Conservation (phyloP, 441 rosid genomes). For the Omphalea diandra region DNA sequence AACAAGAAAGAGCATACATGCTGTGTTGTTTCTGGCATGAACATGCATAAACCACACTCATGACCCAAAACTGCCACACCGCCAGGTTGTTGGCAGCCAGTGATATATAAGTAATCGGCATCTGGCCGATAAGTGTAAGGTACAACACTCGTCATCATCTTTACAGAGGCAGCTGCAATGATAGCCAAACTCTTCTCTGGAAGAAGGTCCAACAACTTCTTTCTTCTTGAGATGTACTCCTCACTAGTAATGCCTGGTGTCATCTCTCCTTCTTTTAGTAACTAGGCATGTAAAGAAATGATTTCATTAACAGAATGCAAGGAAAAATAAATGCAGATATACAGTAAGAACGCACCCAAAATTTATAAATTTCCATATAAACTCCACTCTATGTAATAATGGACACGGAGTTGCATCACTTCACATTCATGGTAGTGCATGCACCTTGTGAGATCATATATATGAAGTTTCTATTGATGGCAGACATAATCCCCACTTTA, state of each 20-base stretch:
- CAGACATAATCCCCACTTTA: too few relatives aligned
- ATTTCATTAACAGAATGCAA: background rate
- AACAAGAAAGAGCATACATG: slow-evolving; percentile 47
- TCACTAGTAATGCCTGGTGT: slow-evolving; percentile 80
- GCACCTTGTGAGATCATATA: background rate
- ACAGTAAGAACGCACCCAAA: background rate
- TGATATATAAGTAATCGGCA: slow-evolving; percentile 78
- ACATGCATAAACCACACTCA: slow-evolving; percentile 90
- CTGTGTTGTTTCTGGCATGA: slow-evolving; percentile 87
- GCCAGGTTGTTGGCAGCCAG: slow-evolving; percentile 98
- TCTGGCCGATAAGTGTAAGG: slow-evolving; percentile 92
- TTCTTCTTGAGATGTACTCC: slow-evolving; percentile 80
- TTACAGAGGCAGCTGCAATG: slow-evolving; percentile 79
- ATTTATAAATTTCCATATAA: background rate
- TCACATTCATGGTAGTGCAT: background rate
- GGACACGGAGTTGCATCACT: background rate
- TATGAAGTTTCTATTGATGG: background rate
- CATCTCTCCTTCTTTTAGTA: slow-evolving; percentile 83
- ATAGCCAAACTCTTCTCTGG: slow-evolving; percentile 79
- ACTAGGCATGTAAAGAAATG: slow-evolving; percentile 37
- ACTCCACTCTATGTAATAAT: too few relatives aligned
- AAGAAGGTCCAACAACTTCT: slow-evolving; percentile 69
- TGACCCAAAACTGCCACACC: slow-evolving; percentile 82
- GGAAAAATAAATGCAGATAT: background rate
- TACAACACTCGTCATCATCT: slow-evolving; percentile 98